phyloP scores from a whole-genome alignment of 768 basidiomycete genomes.

The Lactarius quietus region DNA sequence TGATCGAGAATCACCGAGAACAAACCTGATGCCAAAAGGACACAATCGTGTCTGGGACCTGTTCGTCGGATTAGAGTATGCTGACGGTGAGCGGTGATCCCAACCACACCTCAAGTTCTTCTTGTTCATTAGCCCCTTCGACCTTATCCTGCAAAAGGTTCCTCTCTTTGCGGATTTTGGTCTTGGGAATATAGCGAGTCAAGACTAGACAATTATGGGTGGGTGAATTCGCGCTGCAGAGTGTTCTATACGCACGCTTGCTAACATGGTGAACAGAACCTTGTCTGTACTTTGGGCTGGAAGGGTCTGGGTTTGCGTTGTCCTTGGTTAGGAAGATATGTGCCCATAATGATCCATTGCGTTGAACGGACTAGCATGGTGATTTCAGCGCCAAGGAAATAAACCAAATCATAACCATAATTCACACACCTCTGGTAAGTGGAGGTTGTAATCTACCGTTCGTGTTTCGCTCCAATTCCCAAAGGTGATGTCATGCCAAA shows the following conservation, averaged over 20 bases:
- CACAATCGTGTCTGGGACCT: constrained; percentile 41
- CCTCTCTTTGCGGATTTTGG: constrained; percentile 76
- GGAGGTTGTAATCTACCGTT: constrained; percentile 52
- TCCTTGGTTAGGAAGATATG: constrained; percentile 73
- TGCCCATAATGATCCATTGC: constrained; percentile 80
- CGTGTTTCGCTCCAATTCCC: constrained; percentile 69
- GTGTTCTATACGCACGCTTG: constrained; percentile 53
- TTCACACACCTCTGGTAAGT: constrained; percentile 60
- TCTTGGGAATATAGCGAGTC: constrained; percentile 76
- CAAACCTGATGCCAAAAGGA: constrained; percentile 81
- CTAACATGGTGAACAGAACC: constrained; percentile 64
- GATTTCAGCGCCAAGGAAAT: not conserved
- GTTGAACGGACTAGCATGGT: constrained; percentile 58
- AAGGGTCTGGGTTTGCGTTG: constrained; percentile 62
- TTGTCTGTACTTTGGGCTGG: constrained; percentile 48
- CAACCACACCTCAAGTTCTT: constrained; percentile 48
- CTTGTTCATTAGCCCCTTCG: constrained; percentile 39
- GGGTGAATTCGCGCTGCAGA: constrained; percentile 8
- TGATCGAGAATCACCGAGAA: constrained; percentile 13
- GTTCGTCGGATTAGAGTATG: not conserved
- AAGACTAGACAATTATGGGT: constrained; percentile 49
- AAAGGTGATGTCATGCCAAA: constrained; percentile 75
- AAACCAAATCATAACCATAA: not conserved
- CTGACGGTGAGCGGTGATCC: constrained; percentile 3
- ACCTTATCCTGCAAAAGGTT: constrained; percentile 56